phyloP scores from a whole-genome alignment of 495 filamentous ascomycete species.

The Penicillium coffeae region DNA sequence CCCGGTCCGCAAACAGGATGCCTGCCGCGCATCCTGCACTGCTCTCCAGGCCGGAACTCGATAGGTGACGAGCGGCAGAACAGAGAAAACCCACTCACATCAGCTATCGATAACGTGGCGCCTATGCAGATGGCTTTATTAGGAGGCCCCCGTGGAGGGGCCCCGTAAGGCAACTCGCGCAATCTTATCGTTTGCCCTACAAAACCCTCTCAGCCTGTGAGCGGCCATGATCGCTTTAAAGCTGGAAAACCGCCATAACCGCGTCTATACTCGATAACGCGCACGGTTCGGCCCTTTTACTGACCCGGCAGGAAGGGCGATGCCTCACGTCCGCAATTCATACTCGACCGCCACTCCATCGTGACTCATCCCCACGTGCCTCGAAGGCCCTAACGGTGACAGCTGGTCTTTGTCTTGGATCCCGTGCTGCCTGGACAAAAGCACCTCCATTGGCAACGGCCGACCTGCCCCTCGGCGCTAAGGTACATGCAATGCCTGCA shows the following conservation, averaged over 20 bases:
- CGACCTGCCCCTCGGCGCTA: not conserved
- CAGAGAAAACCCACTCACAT: no score
- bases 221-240: not conserved
- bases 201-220: not conserved
- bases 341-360: not conserved
- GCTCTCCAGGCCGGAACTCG: no score
- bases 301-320: no score
- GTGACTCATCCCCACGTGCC: slow-evolving; percentile 1
- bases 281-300: slow-evolving; percentile 21
- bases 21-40: no score
- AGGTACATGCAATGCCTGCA: not conserved
- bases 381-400: not conserved
- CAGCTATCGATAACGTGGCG: slow-evolving; percentile 10
- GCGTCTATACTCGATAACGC: slow-evolving; percentile 10
- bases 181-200: not conserved
- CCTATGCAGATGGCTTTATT: not conserved
- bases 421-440: no score
- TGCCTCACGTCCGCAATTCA: no score
- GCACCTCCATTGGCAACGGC: not conserved
- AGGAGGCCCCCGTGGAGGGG: not conserved
- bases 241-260: slow-evolving; percentile 13
- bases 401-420: not conserved
- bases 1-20: not conserved
- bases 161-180: not conserved
- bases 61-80: no score